Percentiles rank a stretch among this genome's conserved stretches.
These are phyloP conservation scores for Neurospora discreta DNA, from an alignment of 495 filamentous ascomycete genomes.

Conservation along the genomic window DNA sequence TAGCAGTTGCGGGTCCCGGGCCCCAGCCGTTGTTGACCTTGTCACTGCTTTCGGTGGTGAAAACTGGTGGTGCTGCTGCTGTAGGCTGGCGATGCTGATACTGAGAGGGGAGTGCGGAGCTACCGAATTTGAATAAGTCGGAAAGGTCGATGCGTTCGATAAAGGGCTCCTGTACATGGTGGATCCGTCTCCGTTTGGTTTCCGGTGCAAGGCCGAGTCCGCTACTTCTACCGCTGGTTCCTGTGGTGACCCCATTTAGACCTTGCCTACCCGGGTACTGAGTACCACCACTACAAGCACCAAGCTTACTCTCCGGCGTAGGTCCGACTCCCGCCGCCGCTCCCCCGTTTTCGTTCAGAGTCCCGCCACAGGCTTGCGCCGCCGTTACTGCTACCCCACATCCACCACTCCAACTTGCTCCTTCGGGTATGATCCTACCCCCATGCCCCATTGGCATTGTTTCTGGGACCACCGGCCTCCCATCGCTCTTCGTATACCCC, in stretches of 20 bases:
- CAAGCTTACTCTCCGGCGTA: neutral
- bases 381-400: neutral
- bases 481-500: slow-evolving; percentile 11
- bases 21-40: neutral
- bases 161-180: neutral
- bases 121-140: neutral
- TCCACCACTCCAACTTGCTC: neutral
- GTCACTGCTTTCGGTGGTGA: neutral
- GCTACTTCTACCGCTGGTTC: neutral
- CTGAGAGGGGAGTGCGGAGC: neutral
- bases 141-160: neutral
- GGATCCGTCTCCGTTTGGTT: neutral
- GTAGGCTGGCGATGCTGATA: neutral
- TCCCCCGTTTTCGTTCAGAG: neutral
- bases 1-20: neutral
- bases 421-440: neutral
- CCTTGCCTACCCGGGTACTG: neutral
- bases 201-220: neutral
- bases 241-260: neutral
- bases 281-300: neutral
- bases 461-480: neutral
- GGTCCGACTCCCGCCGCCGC: neutral
- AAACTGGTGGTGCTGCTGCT: neutral
- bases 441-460: neutral
- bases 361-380: neutral